Conservation (phyloP, 192 early-diverging fungal genomes). For the Coemansia sp. region DNA sequence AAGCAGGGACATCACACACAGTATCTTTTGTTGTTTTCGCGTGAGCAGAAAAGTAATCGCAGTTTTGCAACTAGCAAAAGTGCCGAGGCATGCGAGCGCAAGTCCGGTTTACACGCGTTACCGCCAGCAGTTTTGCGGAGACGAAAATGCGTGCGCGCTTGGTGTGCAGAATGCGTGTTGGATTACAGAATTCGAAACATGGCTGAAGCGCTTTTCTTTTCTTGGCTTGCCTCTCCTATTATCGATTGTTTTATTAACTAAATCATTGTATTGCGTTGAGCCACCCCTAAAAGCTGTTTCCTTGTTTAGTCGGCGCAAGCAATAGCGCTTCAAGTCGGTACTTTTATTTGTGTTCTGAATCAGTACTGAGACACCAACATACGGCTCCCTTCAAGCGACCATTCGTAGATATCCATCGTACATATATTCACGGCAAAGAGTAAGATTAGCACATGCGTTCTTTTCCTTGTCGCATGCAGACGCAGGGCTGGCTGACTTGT, state of each 20-base stretch:
- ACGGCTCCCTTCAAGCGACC: background rate
- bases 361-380: background rate
- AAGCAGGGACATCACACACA: background rate
- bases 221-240: conserved; percentile 7
- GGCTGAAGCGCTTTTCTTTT: conserved; percentile 1
- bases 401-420: background rate
- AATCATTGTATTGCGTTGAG: conserved; percentile 2
- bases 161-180: background rate
- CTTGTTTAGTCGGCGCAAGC: background rate
- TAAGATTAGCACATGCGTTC: background rate
- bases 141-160: conserved; percentile 9
- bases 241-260: conserved; percentile 6
- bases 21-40: conserved; percentile 5
- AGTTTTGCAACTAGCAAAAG: background rate
- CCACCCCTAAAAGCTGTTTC: conserved; percentile 3
- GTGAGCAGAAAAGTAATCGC: conserved; percentile 8
- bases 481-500: background rate
- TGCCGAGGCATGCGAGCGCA: background rate
- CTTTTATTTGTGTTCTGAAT: background rate
- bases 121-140: background rate
- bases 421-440: background rate
- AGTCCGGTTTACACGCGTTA: conserved; percentile 1
- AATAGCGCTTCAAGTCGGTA: background rate
- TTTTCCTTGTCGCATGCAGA: background rate
- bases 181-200: conserved; percentile 2